A percentile compares a stretch with the other conserved stretches of the same genome.
These are phyloP conservation scores for Mycena latifolia DNA, from an alignment of 768 basidiomycete species.

Conservation along the genomic window DNA sequence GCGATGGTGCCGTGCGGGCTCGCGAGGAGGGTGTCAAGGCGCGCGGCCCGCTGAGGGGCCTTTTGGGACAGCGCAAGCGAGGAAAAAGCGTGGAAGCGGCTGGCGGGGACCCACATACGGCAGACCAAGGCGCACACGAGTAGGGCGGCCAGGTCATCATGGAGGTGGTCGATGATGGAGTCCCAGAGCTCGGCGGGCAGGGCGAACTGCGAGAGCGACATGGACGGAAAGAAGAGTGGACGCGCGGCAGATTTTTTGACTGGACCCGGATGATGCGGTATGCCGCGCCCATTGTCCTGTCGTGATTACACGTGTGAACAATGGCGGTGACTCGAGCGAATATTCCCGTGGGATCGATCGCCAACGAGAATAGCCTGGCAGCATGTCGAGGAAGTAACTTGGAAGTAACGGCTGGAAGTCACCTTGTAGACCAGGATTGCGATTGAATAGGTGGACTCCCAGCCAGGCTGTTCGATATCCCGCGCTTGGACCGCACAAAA, in stretches of 20 bases:
- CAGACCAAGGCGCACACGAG: conserved; percentile 40
- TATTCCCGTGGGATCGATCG: conserved; percentile 16
- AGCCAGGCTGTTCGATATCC: no score
- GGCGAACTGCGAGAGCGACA: conserved; percentile 8
- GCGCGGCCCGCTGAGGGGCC: conserved; percentile 6
- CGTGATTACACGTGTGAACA: conserved; percentile 27
- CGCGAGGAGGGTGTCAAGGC: conserved; percentile 18
- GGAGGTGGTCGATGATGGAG: conserved; percentile 47
- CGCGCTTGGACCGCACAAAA: no score
- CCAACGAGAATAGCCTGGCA: neutral
- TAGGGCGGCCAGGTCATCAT: conserved; percentile 41
- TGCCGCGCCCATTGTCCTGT: conserved; percentile 12
- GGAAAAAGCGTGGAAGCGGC: conserved; percentile 44
- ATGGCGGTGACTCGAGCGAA: conserved; percentile 21
- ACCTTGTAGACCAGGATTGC: no score
- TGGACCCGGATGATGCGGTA: neutral
- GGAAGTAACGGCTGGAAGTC: neutral
- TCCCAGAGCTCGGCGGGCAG: conserved; percentile 47
- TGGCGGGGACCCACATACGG: conserved; percentile 43
- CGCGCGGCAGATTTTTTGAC: no score
- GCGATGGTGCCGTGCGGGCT: conserved; percentile 23
- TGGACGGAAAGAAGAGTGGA: neutral
- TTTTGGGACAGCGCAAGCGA: conserved; percentile 29
- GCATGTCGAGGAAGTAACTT: neutral
- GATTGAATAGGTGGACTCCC: no score